Percentiles rank a stretch among this genome's conserved stretches.
phyloP scores from a whole-genome alignment of 768 basidiomycete genomes.

The Mycena galopus region DNA sequence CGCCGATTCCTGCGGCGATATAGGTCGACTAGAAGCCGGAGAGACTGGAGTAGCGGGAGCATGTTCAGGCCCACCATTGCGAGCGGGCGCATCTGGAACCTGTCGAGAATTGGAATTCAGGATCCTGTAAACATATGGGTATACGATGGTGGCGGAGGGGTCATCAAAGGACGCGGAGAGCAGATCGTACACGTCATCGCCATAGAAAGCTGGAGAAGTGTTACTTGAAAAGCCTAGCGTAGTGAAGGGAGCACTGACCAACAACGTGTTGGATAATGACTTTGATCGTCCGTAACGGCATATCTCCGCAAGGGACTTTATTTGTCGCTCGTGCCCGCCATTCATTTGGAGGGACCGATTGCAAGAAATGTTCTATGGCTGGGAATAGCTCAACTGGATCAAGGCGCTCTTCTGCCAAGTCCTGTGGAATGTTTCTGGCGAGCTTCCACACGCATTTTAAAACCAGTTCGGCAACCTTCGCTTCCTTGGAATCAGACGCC shows the following conservation, averaged over 20 bases:
- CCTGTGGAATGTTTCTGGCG: conserved; percentile 93
- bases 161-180: conserved; percentile 93
- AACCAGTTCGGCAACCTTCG: conserved; percentile 92
- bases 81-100: conserved; percentile 52
- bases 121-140: conserved; percentile 94
- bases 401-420: conserved; percentile 82
- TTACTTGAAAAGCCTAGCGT: conserved; percentile 20
- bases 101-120: conserved; percentile 75
- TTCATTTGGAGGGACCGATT: conserved; percentile 94
- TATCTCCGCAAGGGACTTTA: conserved; percentile 94
- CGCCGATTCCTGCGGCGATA: conserved; percentile 76
- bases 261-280: conserved; percentile 98
- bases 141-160: conserved; percentile 97
- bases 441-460: conserved; percentile 99
- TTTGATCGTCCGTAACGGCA: conserved; percentile 98
- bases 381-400: conserved; percentile 92
- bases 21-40: conserved; percentile 74
- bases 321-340: conserved; percentile 94
- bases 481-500: conserved; percentile 80
- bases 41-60: conserved; percentile 62
- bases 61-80: conserved; percentile 51
- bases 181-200: conserved; percentile 91
- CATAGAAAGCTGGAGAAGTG: conserved; percentile 73
- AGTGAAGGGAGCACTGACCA: conserved; percentile 67
- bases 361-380: conserved; percentile 93